Base-by-base conservation (phyloP, 805 yeast genomes). In the Metschnikowia reukaufii region DNA sequence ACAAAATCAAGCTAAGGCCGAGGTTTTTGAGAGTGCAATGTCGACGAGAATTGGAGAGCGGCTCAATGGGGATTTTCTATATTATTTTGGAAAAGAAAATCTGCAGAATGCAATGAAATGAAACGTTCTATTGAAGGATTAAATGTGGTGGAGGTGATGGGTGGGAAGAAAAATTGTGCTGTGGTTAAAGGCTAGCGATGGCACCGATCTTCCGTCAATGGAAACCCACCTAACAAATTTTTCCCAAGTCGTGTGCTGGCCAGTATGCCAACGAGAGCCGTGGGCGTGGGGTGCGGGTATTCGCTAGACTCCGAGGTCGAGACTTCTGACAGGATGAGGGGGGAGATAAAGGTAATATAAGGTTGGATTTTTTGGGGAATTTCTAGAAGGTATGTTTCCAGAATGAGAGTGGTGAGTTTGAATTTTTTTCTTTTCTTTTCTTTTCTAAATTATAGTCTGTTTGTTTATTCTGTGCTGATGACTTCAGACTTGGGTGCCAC, bases 191-290 rank as follows among this genome's bases (percentile, higher is more conserved):
- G 4, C 8, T 31, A 23, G 30, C 18, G 36, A 29, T 36, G 45
- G 44, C 17, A 29, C 31, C 16, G 33, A 31, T 15, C n/a, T 25
- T 23, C n/a, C 20, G 35, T 20, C 40, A 25, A 10, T 36, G 41
- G 20, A 32, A 23, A 37, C 18, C 39, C 42, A 38, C 37, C 39
- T 44, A 33, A 36, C 43, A 49, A 49, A 49, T 29, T 39, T 49
- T 49, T 45, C 42, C 51, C 41, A 15, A 39, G 52, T 45, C 52
- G 49, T 49, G 52, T 45, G 49, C 43, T 30, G 42, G 45, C 48
- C 41, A 39, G 36, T 19, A 13, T 12, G 39, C 31, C 35, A 13
- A 27, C 29, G 27, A 30, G 18, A 18, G 27, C 18, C 12, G 29
- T 16, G 9, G 32, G 29, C 33, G n/a, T n/a, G 40, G 15, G 38